phyloP scores from a whole-genome alignment of 345 rosid genomes.

The Boechera divaricarpa region DNA sequence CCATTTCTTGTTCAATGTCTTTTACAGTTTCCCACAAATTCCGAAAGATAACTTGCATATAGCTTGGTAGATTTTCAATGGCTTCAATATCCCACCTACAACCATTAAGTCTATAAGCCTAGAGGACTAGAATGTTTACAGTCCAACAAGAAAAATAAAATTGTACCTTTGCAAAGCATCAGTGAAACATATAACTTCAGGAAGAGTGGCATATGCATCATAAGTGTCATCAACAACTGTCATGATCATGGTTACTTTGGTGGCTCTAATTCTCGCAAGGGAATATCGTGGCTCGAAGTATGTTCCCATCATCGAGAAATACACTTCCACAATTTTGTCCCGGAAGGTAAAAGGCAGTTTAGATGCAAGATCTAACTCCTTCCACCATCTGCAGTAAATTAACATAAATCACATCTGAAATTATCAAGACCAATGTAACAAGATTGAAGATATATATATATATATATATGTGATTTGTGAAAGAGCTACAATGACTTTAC shows the following conservation, averaged over 20 bases:
- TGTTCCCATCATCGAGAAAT: background rate
- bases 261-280: background rate
- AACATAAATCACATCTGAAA: background rate
- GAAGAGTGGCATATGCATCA: conserved; percentile 30
- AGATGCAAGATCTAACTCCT: conserved; percentile 9
- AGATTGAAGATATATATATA: background rate
- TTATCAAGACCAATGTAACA: background rate
- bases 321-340: background rate
- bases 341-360: background rate
- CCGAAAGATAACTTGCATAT: background rate
- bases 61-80: conserved; percentile 6
- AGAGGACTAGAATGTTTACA: background rate
- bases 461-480: no score
- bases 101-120: background rate
- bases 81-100: conserved; percentile 20
- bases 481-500: background rate
- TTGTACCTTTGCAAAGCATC: conserved; percentile 23
- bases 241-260: conserved; percentile 13
- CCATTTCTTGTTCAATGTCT: conserved; percentile 16
- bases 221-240: conserved; percentile 17
- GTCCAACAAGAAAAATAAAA: background rate
- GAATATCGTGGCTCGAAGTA: conserved; percentile 27
- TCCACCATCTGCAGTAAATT: conserved; percentile 23
- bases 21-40: background rate
- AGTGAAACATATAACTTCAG: conserved; percentile 4